These are phyloP conservation scores for Boletus insuetus DNA, from an alignment of 768 basidiomycete genomes.

Conservation along the genomic window DNA sequence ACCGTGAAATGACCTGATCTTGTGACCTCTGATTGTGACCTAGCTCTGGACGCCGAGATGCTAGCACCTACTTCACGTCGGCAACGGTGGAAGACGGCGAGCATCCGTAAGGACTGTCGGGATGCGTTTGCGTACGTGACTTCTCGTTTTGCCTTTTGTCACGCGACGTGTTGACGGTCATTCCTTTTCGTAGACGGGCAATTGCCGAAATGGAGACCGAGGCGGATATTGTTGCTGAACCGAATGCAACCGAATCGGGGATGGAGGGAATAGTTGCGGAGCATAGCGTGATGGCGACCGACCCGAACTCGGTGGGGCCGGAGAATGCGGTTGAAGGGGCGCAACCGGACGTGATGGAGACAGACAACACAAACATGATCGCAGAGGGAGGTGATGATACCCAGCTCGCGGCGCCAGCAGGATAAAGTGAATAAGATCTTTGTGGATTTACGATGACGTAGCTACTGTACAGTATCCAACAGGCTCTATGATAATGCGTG, in stretches of 20 bases:
- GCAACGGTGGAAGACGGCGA: conserved; percentile 60
- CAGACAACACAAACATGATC: background rate
- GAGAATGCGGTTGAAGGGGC: background rate
- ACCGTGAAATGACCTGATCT: background rate
- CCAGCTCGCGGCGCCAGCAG: conserved; percentile 1
- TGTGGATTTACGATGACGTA: background rate
- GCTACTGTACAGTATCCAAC: background rate
- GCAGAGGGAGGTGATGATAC: background rate
- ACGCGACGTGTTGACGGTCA: background rate
- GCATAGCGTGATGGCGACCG: background rate
- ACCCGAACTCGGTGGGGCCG: background rate
- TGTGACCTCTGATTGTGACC: background rate
- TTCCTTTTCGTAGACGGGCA: conserved; percentile 34
- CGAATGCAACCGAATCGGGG: conserved; percentile 1
- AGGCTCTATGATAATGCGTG: too few species aligned
- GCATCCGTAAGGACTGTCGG: conserved; percentile 52
- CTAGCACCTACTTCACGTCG: conserved; percentile 46
- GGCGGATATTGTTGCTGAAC: conserved; percentile 14
- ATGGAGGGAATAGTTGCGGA: conserved; percentile 7
- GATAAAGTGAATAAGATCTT: conserved; percentile 7
- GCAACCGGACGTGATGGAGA: background rate
- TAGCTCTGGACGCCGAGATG: conserved; percentile 67
- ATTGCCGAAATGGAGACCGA: conserved; percentile 47
- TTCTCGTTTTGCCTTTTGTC: background rate
- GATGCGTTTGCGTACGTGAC: conserved; percentile 59